Evolutionary conservation across 2,329 filamentous ascomycete species (phyloP), one percentile per base, ranked within the genome.

Genomic region (Penicillium sp.): DNA sequence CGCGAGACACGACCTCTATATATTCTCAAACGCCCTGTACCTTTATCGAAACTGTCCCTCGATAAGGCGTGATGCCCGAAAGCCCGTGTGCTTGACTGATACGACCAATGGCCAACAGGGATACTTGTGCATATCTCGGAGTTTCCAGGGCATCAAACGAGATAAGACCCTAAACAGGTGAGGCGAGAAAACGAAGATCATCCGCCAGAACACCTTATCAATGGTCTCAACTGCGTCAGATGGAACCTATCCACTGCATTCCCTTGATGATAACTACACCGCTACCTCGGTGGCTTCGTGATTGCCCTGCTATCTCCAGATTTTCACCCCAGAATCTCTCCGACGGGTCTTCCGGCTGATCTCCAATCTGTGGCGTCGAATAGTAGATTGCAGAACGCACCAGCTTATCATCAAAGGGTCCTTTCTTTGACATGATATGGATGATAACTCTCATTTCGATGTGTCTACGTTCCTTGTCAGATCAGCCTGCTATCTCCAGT

Each of bases 1-100:
- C 16, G 29, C 29, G 29, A 34, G 31, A 34, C 11, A 34, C 31
- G 31, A 34, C 8, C 14, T 38, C 46, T 55, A 47, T 56, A 55
- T 54, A 54, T 48, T 18, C 31, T 38, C 7, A 10, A 46, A 32
- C 32, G 18, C 18, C 36, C 27, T 20, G 39, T 31, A 23, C 36
- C 41, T 27, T 44, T 58, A 60, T 61, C 60, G 49, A 55, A 20
- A 46, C 35, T 14, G 46, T 54, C 4, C 18, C 40, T 54, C 41
- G 60, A 60, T 61, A 63, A 61, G 60, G 49, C 51, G 52, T 59
- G 51, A 58, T 49, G 31, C 46, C 46, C 40, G 41, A 52, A 51
- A 34, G n/a, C 44, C 34, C 24, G 7, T 27, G 24, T 26, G 43
- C 36, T 45, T 50, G 42, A 35, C 37, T 35, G 50, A 51, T 50